These are phyloP conservation scores for Calocybe indica DNA, from an alignment of 768 basidiomycete species.

Conservation along the genomic window DNA sequence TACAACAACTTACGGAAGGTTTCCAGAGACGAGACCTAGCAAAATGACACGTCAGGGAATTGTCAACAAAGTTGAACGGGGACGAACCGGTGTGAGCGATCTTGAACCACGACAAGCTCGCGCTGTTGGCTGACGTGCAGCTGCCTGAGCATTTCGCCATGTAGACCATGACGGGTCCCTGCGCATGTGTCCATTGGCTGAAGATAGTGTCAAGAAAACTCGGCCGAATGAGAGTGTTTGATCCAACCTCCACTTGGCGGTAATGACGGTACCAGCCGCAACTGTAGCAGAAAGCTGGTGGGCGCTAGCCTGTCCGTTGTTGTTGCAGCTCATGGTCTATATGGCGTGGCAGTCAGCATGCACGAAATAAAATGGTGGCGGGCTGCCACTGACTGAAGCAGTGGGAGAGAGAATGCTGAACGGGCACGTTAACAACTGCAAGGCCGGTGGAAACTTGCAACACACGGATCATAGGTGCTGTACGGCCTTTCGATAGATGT, in stretches of 20 bases:
- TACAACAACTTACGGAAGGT: slow-evolving; percentile 13
- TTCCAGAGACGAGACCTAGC: slow-evolving; percentile 21
- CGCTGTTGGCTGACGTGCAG: slow-evolving; percentile 25
- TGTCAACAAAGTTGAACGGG: neutral
- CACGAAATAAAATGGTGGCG: neutral
- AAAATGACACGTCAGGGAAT: too few relatives aligned
- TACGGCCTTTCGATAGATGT: slow-evolving; percentile 27
- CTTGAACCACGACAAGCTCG: slow-evolving; percentile 31
- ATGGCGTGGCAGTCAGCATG: neutral
- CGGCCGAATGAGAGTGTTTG: neutral
- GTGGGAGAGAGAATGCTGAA: slow-evolving; percentile 19
- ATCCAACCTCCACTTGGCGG: slow-evolving; percentile 27
- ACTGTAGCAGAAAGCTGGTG: slow-evolving; percentile 28
- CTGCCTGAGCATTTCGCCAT: slow-evolving; percentile 27
- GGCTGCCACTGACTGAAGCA: slow-evolving; percentile 8
- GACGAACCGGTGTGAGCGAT: slow-evolving; percentile 24
- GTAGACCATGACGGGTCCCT: slow-evolving; percentile 32
- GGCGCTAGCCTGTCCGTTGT: slow-evolving; percentile 24
- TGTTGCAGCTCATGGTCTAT: slow-evolving; percentile 28
- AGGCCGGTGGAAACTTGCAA: neutral
- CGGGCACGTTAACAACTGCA: neutral
- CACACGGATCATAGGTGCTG: slow-evolving; percentile 29
- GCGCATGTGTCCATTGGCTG: slow-evolving; percentile 28
- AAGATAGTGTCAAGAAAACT: neutral
- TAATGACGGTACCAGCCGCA: slow-evolving; percentile 23